Evolutionary conservation across 2,329 filamentous ascomycete genomes (phyloP).

Genomic region (Atkinsonella texensis): DNA sequence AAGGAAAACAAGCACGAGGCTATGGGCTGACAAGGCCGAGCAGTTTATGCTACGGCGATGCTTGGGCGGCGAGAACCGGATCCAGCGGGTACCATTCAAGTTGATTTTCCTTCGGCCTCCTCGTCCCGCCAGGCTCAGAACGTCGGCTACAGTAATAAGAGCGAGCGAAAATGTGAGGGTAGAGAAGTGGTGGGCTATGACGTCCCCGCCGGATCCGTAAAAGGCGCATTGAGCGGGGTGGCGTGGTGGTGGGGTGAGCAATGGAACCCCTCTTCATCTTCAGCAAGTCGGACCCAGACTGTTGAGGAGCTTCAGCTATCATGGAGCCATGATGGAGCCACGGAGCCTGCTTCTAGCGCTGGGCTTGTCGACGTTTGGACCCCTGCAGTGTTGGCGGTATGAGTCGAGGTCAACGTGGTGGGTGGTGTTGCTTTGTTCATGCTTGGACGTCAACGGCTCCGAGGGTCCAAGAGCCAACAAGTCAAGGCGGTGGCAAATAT

Average conservation of each 20-base stretch:
- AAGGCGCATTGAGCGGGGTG: slow-evolving; percentile 14
- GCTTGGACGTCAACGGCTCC: neutral
- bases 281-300: neutral
- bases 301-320: neutral
- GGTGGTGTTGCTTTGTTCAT: neutral
- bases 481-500: neutral
- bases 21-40: neutral
- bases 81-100: neutral
- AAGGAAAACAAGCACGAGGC: neutral
- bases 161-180: neutral
- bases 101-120: neutral
- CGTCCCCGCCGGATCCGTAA: slow-evolving; percentile 14
- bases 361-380: neutral
- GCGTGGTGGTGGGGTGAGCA: neutral
- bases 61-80: slow-evolving; percentile 5
- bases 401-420: neutral
- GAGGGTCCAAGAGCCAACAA: neutral
- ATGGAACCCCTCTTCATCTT: neutral
- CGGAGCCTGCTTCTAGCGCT: neutral
- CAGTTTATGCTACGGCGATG: slow-evolving; percentile 5
- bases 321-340: no score
- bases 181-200: neutral
- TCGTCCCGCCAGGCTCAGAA: slow-evolving; percentile 1
- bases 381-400: neutral
- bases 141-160: neutral